Conservation (phyloP, 2,329 filamentous ascomycete species). For the Spiromastix sp. region DNA sequence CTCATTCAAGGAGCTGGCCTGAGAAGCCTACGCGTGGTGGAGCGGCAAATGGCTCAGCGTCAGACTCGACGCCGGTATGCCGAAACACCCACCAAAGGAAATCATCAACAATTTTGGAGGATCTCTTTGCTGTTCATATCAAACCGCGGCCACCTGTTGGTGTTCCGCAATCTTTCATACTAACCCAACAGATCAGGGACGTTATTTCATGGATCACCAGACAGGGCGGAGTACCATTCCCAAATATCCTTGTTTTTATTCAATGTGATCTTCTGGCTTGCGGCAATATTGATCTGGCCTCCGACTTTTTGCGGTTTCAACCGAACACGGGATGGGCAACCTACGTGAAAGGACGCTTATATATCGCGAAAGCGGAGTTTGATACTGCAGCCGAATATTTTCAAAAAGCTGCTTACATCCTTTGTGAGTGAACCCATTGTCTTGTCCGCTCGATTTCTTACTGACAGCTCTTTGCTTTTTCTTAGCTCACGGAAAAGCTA, state of each 20-base stretch:
- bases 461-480: conserved; percentile 16
- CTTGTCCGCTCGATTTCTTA: neutral
- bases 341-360: conserved; percentile 77
- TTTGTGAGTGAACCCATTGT: conserved; percentile 54
- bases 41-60: conserved; percentile 15
- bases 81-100: conserved; percentile 14
- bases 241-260: conserved; percentile 55
- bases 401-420: conserved; percentile 68
- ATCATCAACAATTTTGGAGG: conserved; percentile 30
- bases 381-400: conserved; percentile 65
- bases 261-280: conserved; percentile 58
- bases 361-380: conserved; percentile 63
- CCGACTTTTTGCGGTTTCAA: conserved; percentile 57
- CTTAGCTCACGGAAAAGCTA: conserved; percentile 33
- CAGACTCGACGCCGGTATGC: conserved; percentile 18
- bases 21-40: conserved; percentile 15
- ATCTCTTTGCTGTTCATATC: conserved; percentile 35
- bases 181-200: conserved; percentile 34
- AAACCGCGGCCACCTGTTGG: conserved; percentile 31
- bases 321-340: conserved; percentile 48
- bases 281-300: conserved; percentile 55
- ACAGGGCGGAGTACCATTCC: conserved; percentile 44
- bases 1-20: conserved; percentile 26
- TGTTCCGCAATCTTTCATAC: conserved; percentile 30
- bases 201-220: conserved; percentile 39